These are phyloP conservation scores for Trichoderma sp. DNA, from an alignment of 2,329 filamentous ascomycete genomes.

Conservation along the genomic window DNA sequence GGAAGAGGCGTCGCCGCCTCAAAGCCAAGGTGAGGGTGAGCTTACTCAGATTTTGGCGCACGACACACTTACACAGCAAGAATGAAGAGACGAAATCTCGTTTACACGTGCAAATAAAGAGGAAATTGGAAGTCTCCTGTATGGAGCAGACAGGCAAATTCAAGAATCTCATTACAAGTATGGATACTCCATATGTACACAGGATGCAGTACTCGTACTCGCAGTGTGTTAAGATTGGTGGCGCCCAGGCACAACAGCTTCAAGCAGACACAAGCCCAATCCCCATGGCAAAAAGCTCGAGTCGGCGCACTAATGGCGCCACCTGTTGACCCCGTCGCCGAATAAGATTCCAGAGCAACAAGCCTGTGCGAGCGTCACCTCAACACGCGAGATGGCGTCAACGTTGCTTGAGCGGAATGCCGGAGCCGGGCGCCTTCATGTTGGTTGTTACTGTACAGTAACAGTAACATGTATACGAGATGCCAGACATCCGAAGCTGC, in stretches of 20 bases:
- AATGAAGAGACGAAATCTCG: background rate
- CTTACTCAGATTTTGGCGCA: slow-evolving; percentile 11
- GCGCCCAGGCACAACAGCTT: background rate
- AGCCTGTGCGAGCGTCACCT: background rate
- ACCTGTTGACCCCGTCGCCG: background rate
- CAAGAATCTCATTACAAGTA: background rate
- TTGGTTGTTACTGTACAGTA: background rate
- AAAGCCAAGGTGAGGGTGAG: background rate
- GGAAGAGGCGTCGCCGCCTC: slow-evolving; percentile 8
- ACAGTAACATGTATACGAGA: background rate
- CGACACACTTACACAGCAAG: background rate
- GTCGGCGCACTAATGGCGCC: slow-evolving; percentile 9
- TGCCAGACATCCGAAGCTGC: background rate
- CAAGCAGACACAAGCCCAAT: background rate
- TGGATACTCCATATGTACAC: background rate
- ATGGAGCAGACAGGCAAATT: background rate
- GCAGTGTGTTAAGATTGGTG: background rate
- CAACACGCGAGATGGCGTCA: background rate
- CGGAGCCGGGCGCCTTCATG: slow-evolving; percentile 7
- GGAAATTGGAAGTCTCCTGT: background rate
- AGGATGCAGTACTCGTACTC: background rate
- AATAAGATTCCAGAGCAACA: background rate
- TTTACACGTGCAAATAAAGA: background rate
- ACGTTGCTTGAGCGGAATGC: background rate
- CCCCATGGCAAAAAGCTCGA: background rate